Evolutionary conservation across 2,329 filamentous ascomycete species (phyloP).

Genomic region (Venturiaceae sp.): DNA sequence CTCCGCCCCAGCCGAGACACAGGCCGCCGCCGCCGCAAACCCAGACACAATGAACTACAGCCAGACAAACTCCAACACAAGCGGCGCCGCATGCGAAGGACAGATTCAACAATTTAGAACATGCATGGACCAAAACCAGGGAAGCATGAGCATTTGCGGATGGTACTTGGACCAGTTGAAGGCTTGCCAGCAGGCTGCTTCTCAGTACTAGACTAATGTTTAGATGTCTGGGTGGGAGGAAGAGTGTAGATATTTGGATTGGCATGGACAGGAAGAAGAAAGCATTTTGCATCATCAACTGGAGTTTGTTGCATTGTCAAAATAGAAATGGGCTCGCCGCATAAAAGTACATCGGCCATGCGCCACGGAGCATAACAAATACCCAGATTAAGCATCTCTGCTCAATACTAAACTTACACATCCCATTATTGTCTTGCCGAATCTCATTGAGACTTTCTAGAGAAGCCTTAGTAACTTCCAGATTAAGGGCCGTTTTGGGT

Average conservation of each 20-base stretch:
- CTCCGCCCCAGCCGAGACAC: slow-evolving; percentile 43
- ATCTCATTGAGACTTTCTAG: no score
- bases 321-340: not conserved
- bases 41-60: slow-evolving; percentile 17
- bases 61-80: slow-evolving; percentile 11
- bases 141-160: slow-evolving; percentile 90
- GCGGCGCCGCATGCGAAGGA: slow-evolving; percentile 50
- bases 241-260: not conserved
- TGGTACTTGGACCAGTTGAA: slow-evolving; percentile 96
- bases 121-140: slow-evolving; percentile 89
- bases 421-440: no score
- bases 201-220: slow-evolving; percentile 31
- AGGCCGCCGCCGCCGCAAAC: slow-evolving; percentile 28
- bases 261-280: no score
- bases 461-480: no score
- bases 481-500: no score
- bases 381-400: not conserved
- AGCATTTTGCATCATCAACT: not conserved
- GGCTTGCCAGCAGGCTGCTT: slow-evolving; percentile 38
- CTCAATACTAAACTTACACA: no score
- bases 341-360: not conserved
- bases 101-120: slow-evolving; percentile 81
- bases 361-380: not conserved
- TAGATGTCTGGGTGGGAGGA: no score
- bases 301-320: not conserved